Evolutionary conservation across 2,329 filamentous ascomycete species (phyloP).

Genomic region (Diaporthe aspalathi): DNA sequence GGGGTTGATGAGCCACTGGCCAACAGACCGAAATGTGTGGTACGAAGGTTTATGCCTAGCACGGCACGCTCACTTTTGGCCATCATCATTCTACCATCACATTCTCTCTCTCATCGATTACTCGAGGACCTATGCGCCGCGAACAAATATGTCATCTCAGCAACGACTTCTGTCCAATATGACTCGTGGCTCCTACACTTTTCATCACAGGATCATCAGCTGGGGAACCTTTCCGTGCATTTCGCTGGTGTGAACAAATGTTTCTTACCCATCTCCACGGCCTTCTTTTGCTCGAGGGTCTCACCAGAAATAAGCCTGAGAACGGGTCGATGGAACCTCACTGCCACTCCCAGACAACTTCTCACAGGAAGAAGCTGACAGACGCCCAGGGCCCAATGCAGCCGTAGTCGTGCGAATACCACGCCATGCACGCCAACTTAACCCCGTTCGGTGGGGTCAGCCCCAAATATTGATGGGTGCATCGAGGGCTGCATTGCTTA

Average conservation of each 20-base stretch:
- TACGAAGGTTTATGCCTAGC: background rate
- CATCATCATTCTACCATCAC: too few relatives aligned
- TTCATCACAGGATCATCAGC: too few relatives aligned
- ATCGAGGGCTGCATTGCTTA: constrained; percentile 30
- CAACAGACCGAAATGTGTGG: background rate
- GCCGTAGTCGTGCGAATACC: background rate
- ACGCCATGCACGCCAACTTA: background rate
- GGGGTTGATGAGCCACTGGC: constrained; percentile 2
- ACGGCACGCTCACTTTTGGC: background rate
- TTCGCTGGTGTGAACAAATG: too few relatives aligned
- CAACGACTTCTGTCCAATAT: too few relatives aligned
- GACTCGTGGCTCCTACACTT: too few relatives aligned
- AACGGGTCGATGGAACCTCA: background rate
- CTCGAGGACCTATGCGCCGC: background rate
- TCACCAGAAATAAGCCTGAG: background rate
- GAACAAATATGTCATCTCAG: background rate
- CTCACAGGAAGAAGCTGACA: background rate
- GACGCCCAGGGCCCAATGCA: constrained; percentile 4
- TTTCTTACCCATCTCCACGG: background rate
- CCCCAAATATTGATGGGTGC: constrained; percentile 17
- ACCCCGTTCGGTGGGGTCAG: constrained; percentile 4
- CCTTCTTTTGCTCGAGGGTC: background rate
- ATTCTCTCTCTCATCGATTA: background rate
- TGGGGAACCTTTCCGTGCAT: too few relatives aligned
- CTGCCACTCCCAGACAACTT: background rate